Percentiles rank a stretch among this genome's conserved stretches.
phyloP scores from a whole-genome alignment of 31 red algal species.

The Asparagopsis taxiformis region DNA sequence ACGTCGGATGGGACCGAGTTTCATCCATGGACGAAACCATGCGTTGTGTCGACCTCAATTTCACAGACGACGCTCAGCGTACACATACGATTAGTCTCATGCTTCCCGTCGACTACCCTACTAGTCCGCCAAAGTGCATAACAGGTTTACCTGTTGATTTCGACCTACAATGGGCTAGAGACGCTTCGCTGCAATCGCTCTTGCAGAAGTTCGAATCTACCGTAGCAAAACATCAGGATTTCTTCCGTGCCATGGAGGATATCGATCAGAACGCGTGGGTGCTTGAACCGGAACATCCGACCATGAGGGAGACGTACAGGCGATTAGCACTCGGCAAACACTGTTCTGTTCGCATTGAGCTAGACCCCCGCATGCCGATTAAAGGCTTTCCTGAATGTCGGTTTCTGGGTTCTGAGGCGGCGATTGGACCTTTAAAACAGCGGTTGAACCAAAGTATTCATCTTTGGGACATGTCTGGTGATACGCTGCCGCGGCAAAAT shows the following conservation, averaged over 20 bases:
- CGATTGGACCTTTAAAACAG: constrained; percentile 35
- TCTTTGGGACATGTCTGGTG: constrained; percentile 50
- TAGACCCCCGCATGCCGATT: constrained; percentile 52
- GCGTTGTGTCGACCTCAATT: constrained; percentile 27
- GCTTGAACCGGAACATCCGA: constrained; percentile 71
- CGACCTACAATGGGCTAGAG: constrained; percentile 2
- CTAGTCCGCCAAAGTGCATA: constrained; percentile 17
- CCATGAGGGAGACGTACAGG: constrained; percentile 23
- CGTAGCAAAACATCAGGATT: constrained; percentile 30
- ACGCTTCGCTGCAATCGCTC: constrained; percentile 14
- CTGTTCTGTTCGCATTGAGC: constrained; percentile 58
- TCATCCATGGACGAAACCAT: constrained; percentile 37
- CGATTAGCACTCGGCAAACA: constrained; percentile 40
- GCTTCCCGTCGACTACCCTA: constrained; percentile 47
- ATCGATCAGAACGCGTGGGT: constrained; percentile 58
- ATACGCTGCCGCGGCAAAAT: constrained; percentile 65
- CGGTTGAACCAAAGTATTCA: constrained; percentile 56
- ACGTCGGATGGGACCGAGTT: constrained; percentile 49
- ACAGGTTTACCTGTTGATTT: constrained; percentile 40
- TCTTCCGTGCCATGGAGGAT: constrained; percentile 75
- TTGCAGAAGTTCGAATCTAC: constrained; percentile 11
- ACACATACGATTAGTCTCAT: constrained; percentile 39
- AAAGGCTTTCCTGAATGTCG: constrained; percentile 50
- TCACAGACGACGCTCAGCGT: constrained; percentile 17
- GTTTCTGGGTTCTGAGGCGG: constrained; percentile 74